phyloP scores from a whole-genome alignment of 2,329 filamentous ascomycete species.

The Apiospora aurea region DNA sequence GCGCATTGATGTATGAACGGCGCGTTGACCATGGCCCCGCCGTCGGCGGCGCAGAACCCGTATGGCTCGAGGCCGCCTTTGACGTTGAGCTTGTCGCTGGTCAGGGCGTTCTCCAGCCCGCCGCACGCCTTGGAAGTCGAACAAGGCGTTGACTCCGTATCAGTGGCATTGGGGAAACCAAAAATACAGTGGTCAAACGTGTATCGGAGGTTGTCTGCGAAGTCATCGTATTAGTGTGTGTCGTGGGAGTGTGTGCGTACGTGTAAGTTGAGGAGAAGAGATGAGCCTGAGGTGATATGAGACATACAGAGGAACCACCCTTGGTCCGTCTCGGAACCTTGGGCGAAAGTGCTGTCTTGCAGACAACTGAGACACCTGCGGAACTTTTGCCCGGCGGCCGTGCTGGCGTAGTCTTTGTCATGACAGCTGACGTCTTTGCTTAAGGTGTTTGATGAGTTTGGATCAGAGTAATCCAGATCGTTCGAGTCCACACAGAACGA shows the following conservation, averaged over 20 bases:
- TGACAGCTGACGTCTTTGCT: conserved; percentile 56
- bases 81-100: conserved; percentile 47
- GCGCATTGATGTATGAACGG: conserved; percentile 49
- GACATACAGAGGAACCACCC: conserved; percentile 63
- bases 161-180: conserved; percentile 56
- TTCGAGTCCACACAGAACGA: conserved; percentile 55
- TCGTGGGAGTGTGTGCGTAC: background rate
- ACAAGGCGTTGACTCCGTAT: conserved; percentile 55
- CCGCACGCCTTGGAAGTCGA: conserved; percentile 60
- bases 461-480: conserved; percentile 51
- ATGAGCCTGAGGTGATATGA: background rate
- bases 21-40: conserved; percentile 43
- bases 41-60: conserved; percentile 54
- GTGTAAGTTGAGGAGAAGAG: background rate
- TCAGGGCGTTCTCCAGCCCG: conserved; percentile 49
- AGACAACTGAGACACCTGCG: conserved; percentile 59
- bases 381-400: conserved; percentile 52
- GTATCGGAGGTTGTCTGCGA: conserved; percentile 61
- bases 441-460: conserved; percentile 53
- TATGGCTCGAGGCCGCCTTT: conserved; percentile 45
- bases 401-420: conserved; percentile 51
- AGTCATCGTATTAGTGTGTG: background rate
- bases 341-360: conserved; percentile 56
- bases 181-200: conserved; percentile 60
- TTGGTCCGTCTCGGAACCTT: conserved; percentile 59